phyloP scores from a whole-genome alignment of 169 alveolate species.

The Plasmodium malariae region DNA sequence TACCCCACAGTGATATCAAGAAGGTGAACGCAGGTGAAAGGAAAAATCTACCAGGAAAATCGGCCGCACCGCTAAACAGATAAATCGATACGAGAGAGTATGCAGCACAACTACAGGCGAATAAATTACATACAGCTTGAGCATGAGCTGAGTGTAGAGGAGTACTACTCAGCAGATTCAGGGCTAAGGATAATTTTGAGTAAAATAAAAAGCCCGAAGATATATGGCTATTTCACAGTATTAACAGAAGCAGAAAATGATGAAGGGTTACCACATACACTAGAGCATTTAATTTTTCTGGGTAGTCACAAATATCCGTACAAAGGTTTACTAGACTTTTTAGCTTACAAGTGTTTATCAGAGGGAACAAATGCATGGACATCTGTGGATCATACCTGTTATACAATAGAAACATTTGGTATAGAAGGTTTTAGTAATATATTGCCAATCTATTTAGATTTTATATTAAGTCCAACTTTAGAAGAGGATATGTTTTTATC shows the following conservation, averaged over 20 bases:
- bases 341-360: slow-evolving; percentile 87
- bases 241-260: slow-evolving; percentile 89
- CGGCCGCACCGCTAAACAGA: too few relatives aligned
- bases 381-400: slow-evolving; percentile 86
- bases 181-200: slow-evolving; percentile 50
- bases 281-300: slow-evolving; percentile 90
- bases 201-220: slow-evolving; percentile 79
- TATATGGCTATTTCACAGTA: slow-evolving; percentile 79
- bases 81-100: background rate
- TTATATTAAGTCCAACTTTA: slow-evolving; percentile 86
- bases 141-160: slow-evolving; percentile 51
- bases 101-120: slow-evolving; percentile 26
- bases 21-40: too few relatives aligned
- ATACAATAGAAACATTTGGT: slow-evolving; percentile 90
- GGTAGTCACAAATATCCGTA: slow-evolving; percentile 89
- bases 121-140: slow-evolving; percentile 28
- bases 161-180: slow-evolving; percentile 39
- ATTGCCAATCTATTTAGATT: slow-evolving; percentile 90
- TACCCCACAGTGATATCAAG: too few relatives aligned
- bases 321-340: slow-evolving; percentile 87
- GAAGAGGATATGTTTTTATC: slow-evolving; percentile 86
- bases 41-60: too few relatives aligned
- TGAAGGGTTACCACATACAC: slow-evolving; percentile 92
- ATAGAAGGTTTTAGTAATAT: slow-evolving; percentile 88
- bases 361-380: slow-evolving; percentile 94